A percentile compares a stretch with the other conserved stretches of the same genome.
phyloP scores from a whole-genome alignment of 225 moss, liverwort and hornwort genomes.

The Takakia lepidozioides region DNA sequence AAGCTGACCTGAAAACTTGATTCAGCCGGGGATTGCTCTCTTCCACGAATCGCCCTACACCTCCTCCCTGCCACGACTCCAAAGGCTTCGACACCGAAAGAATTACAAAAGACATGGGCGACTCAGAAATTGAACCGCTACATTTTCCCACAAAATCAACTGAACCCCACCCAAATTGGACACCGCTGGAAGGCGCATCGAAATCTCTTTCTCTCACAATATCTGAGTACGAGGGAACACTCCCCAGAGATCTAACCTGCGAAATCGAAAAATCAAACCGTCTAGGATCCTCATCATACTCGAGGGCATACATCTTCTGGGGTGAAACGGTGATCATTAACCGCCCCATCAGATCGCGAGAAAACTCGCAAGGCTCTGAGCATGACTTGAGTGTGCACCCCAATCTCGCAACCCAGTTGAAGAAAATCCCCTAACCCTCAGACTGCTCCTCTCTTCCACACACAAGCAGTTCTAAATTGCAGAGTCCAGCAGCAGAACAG shows the following conservation, averaged over 20 bases:
- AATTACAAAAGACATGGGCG: constrained; percentile 21
- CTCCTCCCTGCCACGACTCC: constrained; percentile 30
- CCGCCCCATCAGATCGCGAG: too few relatives aligned
- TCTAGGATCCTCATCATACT: constrained; percentile 16
- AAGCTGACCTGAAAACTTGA: constrained; percentile 30
- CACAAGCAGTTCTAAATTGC: too few relatives aligned
- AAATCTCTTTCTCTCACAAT: constrained; percentile 13
- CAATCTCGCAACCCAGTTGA: too few relatives aligned
- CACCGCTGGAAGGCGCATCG: constrained; percentile 2
- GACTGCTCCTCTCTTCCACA: too few relatives aligned
- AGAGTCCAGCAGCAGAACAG: too few relatives aligned
- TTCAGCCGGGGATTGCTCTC: constrained; percentile 31
- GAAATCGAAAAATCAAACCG: constrained; percentile 9
- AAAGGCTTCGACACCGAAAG: constrained; percentile 20
- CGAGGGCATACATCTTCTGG: constrained; percentile 7
- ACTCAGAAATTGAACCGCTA: too few relatives aligned
- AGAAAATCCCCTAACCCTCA: too few relatives aligned
- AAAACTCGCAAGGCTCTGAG: too few relatives aligned
- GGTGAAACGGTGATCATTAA: too few relatives aligned
- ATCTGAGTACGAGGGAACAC: constrained; percentile 18
- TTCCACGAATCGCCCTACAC: constrained; percentile 31
- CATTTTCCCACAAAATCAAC: constrained; percentile 8
- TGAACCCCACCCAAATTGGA: constrained; percentile 18
- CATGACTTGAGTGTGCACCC: too few relatives aligned
- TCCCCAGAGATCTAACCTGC: constrained; percentile 7